Conservation (phyloP, 768 basidiomycete genomes). For the Lactarius akahatsu region DNA sequence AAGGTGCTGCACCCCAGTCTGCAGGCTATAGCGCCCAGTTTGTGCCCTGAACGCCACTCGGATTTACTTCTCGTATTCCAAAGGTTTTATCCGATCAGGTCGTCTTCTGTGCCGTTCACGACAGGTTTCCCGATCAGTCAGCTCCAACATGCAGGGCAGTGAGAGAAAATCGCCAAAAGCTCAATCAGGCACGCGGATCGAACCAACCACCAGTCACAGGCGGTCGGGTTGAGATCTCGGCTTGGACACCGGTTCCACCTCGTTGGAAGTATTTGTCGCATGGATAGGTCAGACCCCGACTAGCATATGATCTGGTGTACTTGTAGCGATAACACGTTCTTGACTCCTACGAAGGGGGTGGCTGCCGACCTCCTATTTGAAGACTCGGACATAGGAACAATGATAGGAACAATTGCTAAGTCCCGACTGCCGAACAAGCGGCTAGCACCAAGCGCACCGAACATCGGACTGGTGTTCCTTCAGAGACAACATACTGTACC, state of each 20-base stretch:
- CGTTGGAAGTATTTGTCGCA: too few species aligned
- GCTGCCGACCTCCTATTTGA: background rate
- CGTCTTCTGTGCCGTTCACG: background rate
- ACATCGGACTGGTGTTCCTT: background rate
- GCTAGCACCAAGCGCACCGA: background rate
- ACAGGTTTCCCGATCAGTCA: background rate
- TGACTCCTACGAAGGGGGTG: background rate
- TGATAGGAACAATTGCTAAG: background rate
- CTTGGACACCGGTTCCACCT: background rate
- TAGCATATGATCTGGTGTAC: too few species aligned
- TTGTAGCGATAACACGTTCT: background rate
- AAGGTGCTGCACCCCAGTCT: background rate
- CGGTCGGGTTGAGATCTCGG: background rate
- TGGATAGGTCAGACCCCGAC: too few species aligned
- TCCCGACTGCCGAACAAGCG: background rate
- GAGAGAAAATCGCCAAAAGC: background rate
- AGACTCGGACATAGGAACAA: background rate
- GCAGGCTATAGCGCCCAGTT: background rate
- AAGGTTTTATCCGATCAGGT: background rate
- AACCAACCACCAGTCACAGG: background rate
- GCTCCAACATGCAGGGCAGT: background rate
- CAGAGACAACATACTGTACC: background rate
- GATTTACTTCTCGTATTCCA: background rate
- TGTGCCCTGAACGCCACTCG: slow-evolving; percentile 1
- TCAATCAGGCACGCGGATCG: background rate